phyloP scores from a whole-genome alignment of 2,329 filamentous ascomycete species.

The Onygenales sp. region DNA sequence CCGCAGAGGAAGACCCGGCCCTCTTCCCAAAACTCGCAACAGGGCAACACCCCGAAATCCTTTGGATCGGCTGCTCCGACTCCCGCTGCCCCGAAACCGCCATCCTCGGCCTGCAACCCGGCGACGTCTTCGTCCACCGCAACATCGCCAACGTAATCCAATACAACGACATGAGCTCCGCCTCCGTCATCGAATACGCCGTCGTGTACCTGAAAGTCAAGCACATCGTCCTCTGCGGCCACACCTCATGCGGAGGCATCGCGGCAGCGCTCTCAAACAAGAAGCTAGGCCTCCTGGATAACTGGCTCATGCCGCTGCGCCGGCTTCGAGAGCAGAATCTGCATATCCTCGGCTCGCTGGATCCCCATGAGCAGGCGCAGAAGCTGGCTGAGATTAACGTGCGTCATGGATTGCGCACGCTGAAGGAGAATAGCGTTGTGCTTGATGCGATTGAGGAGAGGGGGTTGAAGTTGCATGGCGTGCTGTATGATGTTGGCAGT shows the following conservation, averaged over 20 bases:
- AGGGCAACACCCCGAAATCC: conserved; percentile 53
- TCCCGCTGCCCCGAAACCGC: conserved; percentile 77
- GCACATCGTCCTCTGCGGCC: conserved; percentile 53
- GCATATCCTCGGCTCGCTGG: conserved; percentile 39
- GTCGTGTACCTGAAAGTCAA: conserved; percentile 61
- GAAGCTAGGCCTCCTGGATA: conserved; percentile 51
- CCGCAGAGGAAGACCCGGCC: conserved; percentile 55
- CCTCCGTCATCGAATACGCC: conserved; percentile 70
- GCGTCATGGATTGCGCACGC: conserved; percentile 53
- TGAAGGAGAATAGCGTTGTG: conserved; percentile 60
- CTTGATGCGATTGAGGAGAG: conserved; percentile 61
- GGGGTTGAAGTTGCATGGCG: conserved; percentile 66
- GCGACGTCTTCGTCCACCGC: conserved; percentile 80
- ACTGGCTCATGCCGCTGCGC: conserved; percentile 51
- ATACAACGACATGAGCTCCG: conserved; percentile 63
- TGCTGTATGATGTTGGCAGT: conserved; percentile 58
- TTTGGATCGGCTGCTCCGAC: conserved; percentile 85
- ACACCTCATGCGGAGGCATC: conserved; percentile 52
- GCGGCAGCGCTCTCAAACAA: conserved; percentile 46
- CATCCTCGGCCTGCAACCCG: conserved; percentile 66
- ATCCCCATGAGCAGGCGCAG: conserved; percentile 41
- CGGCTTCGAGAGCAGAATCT: conserved; percentile 46
- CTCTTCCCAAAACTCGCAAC: conserved; percentile 60
- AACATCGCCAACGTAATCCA: conserved; percentile 83
- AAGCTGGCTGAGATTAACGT: conserved; percentile 72